Evolutionary conservation across 2,329 filamentous ascomycete species (phyloP).

Genomic region (Penicillium palitans): DNA sequence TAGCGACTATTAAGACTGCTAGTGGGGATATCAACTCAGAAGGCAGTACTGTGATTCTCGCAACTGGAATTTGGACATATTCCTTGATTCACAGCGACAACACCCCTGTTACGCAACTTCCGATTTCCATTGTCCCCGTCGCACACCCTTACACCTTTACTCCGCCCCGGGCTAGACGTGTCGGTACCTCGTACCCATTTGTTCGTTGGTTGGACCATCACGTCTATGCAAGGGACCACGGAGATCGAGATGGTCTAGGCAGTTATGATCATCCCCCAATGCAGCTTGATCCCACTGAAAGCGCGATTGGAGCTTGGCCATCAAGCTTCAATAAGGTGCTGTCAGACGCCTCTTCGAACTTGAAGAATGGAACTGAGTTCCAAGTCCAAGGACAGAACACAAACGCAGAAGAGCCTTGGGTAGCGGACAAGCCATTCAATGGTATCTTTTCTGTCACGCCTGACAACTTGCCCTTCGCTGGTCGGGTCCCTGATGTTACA

Average conservation of each 20-base stretch:
- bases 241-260: constrained; percentile 34
- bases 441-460: constrained; percentile 40
- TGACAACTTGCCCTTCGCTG: constrained; percentile 37
- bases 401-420: background rate
- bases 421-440: constrained; percentile 28
- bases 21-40: constrained; percentile 21
- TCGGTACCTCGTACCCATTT: constrained; percentile 27
- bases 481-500: constrained; percentile 22
- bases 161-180: constrained; percentile 18
- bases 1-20: constrained; percentile 15
- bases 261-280: constrained; percentile 36
- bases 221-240: constrained; percentile 39
- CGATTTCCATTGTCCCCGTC: constrained; percentile 36
- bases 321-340: constrained; percentile 25
- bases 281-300: constrained; percentile 18
- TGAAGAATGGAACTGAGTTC: constrained; percentile 16
- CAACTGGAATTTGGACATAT: constrained; percentile 35
- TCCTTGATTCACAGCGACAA: constrained; percentile 11
- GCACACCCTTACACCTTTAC: constrained; percentile 41
- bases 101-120: constrained; percentile 17
- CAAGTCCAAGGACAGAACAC: constrained; percentile 18
- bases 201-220: constrained; percentile 40
- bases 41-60: constrained; percentile 28
- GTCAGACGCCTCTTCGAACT: constrained; percentile 13
- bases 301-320: constrained; percentile 27